A percentile compares a stretch with the other conserved stretches of the same genome.
These are phyloP conservation scores for Podila verticillata DNA, from an alignment of 192 early-diverging fungal species.

Conservation along the genomic window DNA sequence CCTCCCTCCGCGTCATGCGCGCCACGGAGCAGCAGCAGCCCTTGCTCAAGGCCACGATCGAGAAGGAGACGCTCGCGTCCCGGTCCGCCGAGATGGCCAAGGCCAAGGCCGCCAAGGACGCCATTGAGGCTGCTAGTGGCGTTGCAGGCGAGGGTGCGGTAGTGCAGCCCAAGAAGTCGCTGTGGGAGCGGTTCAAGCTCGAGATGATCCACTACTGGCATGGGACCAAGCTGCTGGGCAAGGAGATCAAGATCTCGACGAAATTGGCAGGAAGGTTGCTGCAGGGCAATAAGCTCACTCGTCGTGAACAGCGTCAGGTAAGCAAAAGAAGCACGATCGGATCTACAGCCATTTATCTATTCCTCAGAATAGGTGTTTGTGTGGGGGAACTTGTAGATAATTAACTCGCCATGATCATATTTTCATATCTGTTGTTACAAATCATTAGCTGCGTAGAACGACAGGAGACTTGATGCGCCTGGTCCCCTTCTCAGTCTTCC, in stretches of 20 bases:
- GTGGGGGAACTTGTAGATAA: no score
- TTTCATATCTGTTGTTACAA: no score
- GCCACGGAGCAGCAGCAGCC: conserved; percentile 29
- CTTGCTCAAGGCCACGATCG: conserved; percentile 34
- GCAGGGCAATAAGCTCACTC: conserved; percentile 79
- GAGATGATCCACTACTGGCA: conserved; percentile 94
- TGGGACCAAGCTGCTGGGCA: conserved; percentile 88
- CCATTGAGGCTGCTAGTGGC: conserved; percentile 29
- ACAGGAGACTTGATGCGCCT: conserved; percentile 86
- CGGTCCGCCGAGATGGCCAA: conserved; percentile 53
- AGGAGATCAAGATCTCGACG: conserved; percentile 88
- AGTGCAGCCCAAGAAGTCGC: conserved; percentile 61
- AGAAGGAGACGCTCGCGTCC: conserved; percentile 47
- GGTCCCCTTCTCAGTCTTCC: conserved; percentile 91
- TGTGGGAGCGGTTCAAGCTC: conserved; percentile 84
- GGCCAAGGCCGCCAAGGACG: conserved; percentile 42
- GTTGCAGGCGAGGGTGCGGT: conserved; percentile 33
- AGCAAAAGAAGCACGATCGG: conserved; percentile 1
- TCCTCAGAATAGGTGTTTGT: no score
- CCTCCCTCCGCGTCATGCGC: conserved; percentile 33
- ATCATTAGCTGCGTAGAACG: conserved; percentile 80
- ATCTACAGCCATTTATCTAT: no score
- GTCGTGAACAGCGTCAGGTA: conserved; percentile 89
- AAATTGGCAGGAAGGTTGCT: conserved; percentile 78
- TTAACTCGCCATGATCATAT: no score